Base-by-base conservation (phyloP, 441 rosid genomes). In the Melastoma candidum region DNA sequence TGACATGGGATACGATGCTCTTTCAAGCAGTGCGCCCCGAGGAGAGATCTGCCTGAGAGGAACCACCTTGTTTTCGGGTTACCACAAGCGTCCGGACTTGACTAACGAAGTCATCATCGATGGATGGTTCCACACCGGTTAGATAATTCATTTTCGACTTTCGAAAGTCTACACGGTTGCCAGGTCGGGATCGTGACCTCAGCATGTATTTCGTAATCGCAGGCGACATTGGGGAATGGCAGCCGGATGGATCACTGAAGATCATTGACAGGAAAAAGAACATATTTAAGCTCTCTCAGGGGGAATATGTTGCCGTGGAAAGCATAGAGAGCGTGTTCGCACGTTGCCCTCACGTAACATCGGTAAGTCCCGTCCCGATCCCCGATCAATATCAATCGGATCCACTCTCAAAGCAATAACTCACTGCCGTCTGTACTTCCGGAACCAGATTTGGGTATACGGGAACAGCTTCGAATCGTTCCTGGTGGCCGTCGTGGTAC, bases 201-300 rank as follows among this genome's bases (percentile, higher is more conserved):
- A 4, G 8, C 41, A 36, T 36, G 41, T 6, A 36, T 36, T 36
- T 36, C 41, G 7, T 9, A 12, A 11, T 56, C 64, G 53, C 66
- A 85, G 97, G 97, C 49, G 97, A 89, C 72, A 78, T 90, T 47
- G 96, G 95, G 45, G 96, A 90, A 59, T 69, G 79, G 86, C 95
- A 87, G 71, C 75, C 79, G 11, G 77, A 81, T 66, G 95, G 96
- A 68, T 71, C 87, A 11, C 67, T 90, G 95, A 90, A 87, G 75
- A 81, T 90, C 54, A 80, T 90, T 26, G 96, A 87, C 72, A 81
- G 96, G 71, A 83, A 90, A 48, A 87, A 87, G 83, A 87, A 90
- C 75, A 87, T 90, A 58, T 90, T 90, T 63, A 87, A 87, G 80
- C 80, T 87, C 51, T 87, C 96, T 27, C 96, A 90, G 65, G 95